Conservation (phyloP, 495 filamentous ascomycete genomes). For the Tetracladium marchalianum region DNA sequence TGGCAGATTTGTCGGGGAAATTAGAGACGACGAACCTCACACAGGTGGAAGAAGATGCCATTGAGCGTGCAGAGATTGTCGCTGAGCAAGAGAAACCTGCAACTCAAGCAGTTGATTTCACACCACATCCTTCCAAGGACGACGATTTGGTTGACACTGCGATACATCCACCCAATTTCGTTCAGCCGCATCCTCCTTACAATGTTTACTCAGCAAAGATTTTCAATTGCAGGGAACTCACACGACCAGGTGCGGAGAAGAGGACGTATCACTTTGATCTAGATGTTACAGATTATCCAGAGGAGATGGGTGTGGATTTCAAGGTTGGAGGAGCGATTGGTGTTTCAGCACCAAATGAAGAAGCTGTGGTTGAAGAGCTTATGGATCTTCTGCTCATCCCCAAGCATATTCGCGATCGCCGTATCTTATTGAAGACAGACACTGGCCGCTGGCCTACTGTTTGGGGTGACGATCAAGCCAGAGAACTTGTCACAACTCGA, state of each 20-base stretch:
- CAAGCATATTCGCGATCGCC: conserved; percentile 68
- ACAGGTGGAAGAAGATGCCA: no score
- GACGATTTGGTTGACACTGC: conserved; percentile 26
- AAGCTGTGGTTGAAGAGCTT: conserved; percentile 68
- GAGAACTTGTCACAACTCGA: conserved; percentile 78
- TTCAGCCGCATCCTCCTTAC: conserved; percentile 92
- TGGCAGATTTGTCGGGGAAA: neutral
- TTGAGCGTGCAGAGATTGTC: no score
- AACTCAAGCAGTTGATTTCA: conserved; percentile 29
- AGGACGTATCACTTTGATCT: conserved; percentile 95
- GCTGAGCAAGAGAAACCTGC: neutral
- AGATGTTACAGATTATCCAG: conserved; percentile 91
- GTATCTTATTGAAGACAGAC: conserved; percentile 64
- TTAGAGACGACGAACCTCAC: no score
- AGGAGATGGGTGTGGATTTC: conserved; percentile 80
- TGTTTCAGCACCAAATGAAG: conserved; percentile 77
- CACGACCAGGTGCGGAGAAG: conserved; percentile 86
- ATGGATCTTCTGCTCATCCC: conserved; percentile 73
- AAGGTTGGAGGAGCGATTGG: conserved; percentile 95
- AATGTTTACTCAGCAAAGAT: conserved; percentile 81
- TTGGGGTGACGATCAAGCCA: conserved; percentile 84
- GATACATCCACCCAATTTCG: conserved; percentile 73
- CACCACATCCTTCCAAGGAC: conserved; percentile 25
- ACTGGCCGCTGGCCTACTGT: conserved; percentile 92
- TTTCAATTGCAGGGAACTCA: conserved; percentile 74